phyloP scores from a whole-genome alignment of 768 basidiomycete genomes.

The Tulasnella sp. region DNA sequence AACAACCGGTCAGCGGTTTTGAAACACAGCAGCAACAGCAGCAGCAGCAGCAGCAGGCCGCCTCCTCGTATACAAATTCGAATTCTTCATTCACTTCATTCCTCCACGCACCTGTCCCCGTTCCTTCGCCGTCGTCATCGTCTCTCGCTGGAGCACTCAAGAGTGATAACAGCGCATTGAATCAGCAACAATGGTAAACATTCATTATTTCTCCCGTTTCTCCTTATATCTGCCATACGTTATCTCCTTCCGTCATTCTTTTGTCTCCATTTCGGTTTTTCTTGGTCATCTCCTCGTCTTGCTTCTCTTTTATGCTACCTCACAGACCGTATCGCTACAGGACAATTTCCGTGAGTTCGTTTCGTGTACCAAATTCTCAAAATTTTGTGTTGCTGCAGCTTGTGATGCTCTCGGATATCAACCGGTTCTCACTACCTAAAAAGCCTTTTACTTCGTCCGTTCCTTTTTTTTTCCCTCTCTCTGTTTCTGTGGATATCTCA shows the following conservation, averaged over 20 bases:
- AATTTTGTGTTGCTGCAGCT: neutral
- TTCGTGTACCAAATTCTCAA: neutral
- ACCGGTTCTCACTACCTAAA: neutral
- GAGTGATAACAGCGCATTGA: neutral
- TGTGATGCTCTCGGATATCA: neutral
- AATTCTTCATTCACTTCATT: neutral
- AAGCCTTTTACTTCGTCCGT: neutral
- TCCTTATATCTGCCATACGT: neutral
- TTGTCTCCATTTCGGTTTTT: neutral
- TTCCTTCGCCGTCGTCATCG: neutral
- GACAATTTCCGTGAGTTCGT: neutral
- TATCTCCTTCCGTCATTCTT: neutral
- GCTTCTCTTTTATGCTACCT: neutral
- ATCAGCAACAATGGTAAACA: neutral
- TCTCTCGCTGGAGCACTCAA: neutral
- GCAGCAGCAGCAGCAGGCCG: neutral
- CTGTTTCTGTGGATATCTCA: neutral
- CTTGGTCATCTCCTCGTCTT: neutral
- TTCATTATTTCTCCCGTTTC: neutral
- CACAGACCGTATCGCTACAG: neutral
- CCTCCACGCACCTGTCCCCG: neutral
- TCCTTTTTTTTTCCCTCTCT: neutral
- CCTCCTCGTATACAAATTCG: neutral
- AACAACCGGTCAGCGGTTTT: neutral
- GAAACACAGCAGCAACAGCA: neutral